These are phyloP conservation scores for Penicillium sp. DNA, from an alignment of 2,329 filamentous ascomycete genomes.

Conservation along the genomic window DNA sequence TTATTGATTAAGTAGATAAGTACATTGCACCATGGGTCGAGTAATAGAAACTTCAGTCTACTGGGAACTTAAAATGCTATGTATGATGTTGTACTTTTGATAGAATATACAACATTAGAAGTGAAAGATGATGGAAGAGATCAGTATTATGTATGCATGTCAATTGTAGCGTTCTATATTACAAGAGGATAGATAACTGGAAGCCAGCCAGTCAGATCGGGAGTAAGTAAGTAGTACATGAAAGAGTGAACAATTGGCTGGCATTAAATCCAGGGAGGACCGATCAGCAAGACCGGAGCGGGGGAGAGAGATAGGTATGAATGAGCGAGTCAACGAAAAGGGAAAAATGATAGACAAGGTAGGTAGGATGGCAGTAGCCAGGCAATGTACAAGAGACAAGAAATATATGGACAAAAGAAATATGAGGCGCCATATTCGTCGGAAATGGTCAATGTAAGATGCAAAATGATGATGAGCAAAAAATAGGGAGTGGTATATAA, in stretches of 20 bases:
- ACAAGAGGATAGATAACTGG: slow-evolving; percentile 30
- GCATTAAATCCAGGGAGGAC: background rate
- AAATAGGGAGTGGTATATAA: slow-evolving; percentile 23
- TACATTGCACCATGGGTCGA: background rate
- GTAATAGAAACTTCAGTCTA: background rate
- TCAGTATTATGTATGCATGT: slow-evolving; percentile 12
- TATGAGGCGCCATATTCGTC: slow-evolving; percentile 21
- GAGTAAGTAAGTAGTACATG: slow-evolving; percentile 23
- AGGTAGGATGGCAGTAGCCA: slow-evolving; percentile 18
- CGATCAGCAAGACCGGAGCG: background rate
- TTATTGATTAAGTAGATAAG: background rate
- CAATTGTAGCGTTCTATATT: slow-evolving; percentile 33
- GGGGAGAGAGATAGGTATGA: slow-evolving; percentile 4
- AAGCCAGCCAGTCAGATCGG: slow-evolving; percentile 23
- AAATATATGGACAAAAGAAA: slow-evolving; percentile 25
- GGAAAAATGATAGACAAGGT: slow-evolving; percentile 9
- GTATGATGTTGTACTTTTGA: background rate
- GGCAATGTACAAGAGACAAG: slow-evolving; percentile 26
- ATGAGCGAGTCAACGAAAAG: slow-evolving; percentile 2
- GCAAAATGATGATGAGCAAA: slow-evolving; percentile 3
- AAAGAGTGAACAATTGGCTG: slow-evolving; percentile 12
- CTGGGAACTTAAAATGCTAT: too few species aligned
- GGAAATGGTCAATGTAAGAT: slow-evolving; percentile 11
- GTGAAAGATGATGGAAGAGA: background rate
- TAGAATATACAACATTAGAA: background rate